Evolutionary conservation across 2,329 filamentous ascomycete species (phyloP).

Genomic region (Tolypocladium amazonense): DNA sequence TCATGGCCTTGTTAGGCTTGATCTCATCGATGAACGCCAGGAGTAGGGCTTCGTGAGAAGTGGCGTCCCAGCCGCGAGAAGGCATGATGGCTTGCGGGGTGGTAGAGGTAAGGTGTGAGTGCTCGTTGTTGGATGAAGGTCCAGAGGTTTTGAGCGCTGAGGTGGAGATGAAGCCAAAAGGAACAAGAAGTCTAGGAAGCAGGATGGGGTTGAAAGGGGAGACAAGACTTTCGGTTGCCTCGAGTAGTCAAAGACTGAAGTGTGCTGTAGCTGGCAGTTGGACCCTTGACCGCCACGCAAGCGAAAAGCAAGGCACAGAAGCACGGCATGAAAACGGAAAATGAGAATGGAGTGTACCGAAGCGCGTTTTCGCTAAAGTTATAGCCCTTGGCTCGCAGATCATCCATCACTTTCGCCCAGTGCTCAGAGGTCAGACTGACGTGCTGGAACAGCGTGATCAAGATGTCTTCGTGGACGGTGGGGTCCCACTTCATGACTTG

Average conservation of each 20-base stretch:
- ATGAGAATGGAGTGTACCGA: slow-evolving; percentile 17
- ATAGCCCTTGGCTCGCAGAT: slow-evolving; percentile 27
- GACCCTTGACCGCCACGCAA: background rate
- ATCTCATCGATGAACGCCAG: slow-evolving; percentile 22
- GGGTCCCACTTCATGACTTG: slow-evolving; percentile 29
- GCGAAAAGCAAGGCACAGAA: background rate
- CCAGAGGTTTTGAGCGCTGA: background rate
- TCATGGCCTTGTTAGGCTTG: slow-evolving; percentile 21
- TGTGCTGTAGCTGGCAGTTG: background rate
- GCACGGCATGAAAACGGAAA: background rate
- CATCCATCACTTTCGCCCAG: slow-evolving; percentile 23
- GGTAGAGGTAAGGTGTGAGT: background rate
- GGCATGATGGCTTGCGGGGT: slow-evolving; percentile 8
- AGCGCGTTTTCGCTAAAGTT: slow-evolving; percentile 28
- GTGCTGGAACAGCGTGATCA: slow-evolving; percentile 28
- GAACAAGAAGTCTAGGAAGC: background rate
- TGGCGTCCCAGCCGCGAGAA: slow-evolving; percentile 22
- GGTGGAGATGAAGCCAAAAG: background rate
- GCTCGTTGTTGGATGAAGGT: background rate
- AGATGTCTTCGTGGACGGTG: slow-evolving; percentile 31
- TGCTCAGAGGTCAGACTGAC: slow-evolving; percentile 20
- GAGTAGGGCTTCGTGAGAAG: slow-evolving; percentile 28
- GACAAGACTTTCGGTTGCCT: background rate
- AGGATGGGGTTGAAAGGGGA: background rate
- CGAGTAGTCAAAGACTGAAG: background rate